Percentiles rank a stretch among this genome's conserved stretches.
These are phyloP conservation scores for Casuarina equisetifolia DNA, from an alignment of 306 rosid genomes.

Conservation along the genomic window DNA sequence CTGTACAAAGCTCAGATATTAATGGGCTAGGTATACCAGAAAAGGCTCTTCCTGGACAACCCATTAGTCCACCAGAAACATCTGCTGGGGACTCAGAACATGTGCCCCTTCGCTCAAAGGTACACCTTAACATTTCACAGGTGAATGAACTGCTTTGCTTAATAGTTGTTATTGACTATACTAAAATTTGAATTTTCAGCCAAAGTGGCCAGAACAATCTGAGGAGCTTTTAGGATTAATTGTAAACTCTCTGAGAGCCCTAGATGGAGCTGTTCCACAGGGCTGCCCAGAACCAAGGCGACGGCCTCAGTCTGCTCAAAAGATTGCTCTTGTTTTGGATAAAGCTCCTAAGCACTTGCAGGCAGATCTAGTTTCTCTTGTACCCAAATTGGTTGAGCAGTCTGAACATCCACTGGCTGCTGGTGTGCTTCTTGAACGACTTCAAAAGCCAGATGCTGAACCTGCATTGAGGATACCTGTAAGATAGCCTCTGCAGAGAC, in stretches of 20 bases:
- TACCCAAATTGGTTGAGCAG: slow-evolving; percentile 94
- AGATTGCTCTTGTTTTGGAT: slow-evolving; percentile 90
- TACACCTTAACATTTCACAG: slow-evolving; percentile 32
- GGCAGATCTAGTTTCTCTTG: slow-evolving; percentile 82
- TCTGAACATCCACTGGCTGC: slow-evolving; percentile 97
- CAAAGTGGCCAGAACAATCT: slow-evolving; percentile 98
- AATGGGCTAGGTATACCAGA: slow-evolving; percentile 42
- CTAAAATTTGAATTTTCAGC: slow-evolving; percentile 47
- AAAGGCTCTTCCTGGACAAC: slow-evolving; percentile 67
- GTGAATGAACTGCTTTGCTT: slow-evolving; percentile 27
- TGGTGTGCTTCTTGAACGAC: slow-evolving; percentile 81
- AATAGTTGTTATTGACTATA: slow-evolving; percentile 30
- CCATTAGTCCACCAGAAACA: slow-evolving; percentile 81
- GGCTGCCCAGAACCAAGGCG: slow-evolving; percentile 98
- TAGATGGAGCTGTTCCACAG: slow-evolving; percentile 94
- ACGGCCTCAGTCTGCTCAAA: slow-evolving; percentile 94
- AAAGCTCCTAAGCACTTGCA: slow-evolving; percentile 96
- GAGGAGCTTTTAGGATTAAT: slow-evolving; percentile 98
- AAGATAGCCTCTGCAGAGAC: slow-evolving; percentile 36
- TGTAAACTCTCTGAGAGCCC: slow-evolving; percentile 90
- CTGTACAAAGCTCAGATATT: slow-evolving; percentile 88
- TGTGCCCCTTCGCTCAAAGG: slow-evolving; percentile 73
- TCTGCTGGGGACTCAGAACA: slow-evolving; percentile 67
- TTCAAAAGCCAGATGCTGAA: slow-evolving; percentile 92
- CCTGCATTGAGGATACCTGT: slow-evolving; percentile 83